Evolutionary conservation across 148 eudicot genomes (phyloP), one percentile per base, ranked within the genome.

Genomic region (Rhododendron williamsianum): DNA sequence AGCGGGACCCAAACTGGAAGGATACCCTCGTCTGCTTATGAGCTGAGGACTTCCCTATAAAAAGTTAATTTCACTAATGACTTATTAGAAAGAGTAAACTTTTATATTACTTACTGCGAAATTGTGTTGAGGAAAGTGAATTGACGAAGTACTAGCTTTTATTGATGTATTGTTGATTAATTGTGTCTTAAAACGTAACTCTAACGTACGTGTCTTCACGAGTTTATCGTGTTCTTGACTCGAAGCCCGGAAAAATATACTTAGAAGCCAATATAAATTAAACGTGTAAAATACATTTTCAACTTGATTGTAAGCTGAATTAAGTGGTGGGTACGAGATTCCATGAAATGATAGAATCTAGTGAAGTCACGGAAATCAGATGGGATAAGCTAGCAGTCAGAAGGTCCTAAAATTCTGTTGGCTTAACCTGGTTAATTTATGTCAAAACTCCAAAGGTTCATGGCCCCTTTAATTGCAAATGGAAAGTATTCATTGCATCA

Each of bases 181-280:
- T 16, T 16, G 21, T 54, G 56, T 13, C 56, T 3, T 3, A 0
- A 52, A 54, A 54, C 6, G 60, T 16, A 54, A 18, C 60, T 4
- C 21, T 54, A 4, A 16, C 6, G 9, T 45, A 38, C 46, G 16
- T 54, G 21, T 7, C 16, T 54, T 16, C 60, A 2, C n/a, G 0
- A 23, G 33, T 23, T 67, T 27, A 46, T 46, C 9, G 11, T 46
- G 11, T 46, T 46, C 49, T 51, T 69, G 30, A 51, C 16, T 69
- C 74, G 27, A n/a, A 9, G 33, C 15, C 74, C 1, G 9, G 2
- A 67, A 67, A 67, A 67, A n/a, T 10, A 4, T 30, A 12, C 48
- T 27, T 73, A 84, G 80, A 85, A 87, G 84, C 87, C 83, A 38
- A 83, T 87, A 84, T 84, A 86, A 69, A 85, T 43, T 43, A 10